Percentiles rank a stretch among this genome's conserved stretches.
phyloP scores from a whole-genome alignment of 148 eudicot species.

The Mesembryanthemum crystallinum region DNA sequence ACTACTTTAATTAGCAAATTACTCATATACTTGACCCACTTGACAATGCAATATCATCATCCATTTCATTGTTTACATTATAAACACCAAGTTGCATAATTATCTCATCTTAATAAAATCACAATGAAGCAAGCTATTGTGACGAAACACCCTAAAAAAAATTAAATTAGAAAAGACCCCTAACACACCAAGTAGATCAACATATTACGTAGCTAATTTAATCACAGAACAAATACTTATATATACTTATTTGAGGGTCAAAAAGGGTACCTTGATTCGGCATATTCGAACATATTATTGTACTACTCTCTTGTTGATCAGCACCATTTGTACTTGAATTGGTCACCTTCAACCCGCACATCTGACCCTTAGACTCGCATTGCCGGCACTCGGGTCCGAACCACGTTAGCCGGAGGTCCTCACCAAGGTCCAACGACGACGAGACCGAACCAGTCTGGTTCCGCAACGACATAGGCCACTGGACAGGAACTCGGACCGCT shows the following conservation, averaged over 20 bases:
- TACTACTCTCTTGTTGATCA: neutral
- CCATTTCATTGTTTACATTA: too few relatives aligned
- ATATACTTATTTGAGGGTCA: too few relatives aligned
- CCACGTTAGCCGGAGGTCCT: conserved; percentile 47
- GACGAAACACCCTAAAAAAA: too few relatives aligned
- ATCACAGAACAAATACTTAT: too few relatives aligned
- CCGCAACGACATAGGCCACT: conserved; percentile 22
- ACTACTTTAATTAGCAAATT: neutral
- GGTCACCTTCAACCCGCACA: conserved; percentile 33
- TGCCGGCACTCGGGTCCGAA: conserved; percentile 38
- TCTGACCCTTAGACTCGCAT: conserved; percentile 44
- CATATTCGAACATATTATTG: conserved; percentile 21
- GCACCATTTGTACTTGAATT: conserved; percentile 9
- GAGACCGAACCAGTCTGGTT: conserved; percentile 19
- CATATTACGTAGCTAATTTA: neutral
- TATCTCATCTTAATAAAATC: neutral
- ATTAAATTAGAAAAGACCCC: too few relatives aligned
- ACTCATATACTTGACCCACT: neutral
- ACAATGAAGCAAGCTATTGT: neutral
- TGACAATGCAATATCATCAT: neutral
- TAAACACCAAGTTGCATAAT: conserved; percentile 16
- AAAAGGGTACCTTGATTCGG: conserved; percentile 22
- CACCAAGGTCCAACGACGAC: conserved; percentile 31
- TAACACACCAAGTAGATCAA: neutral
- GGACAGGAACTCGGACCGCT: conserved; percentile 39